phyloP scores from a whole-genome alignment of 2,329 filamentous ascomycete species.

The Microdochium bolleyi region DNA sequence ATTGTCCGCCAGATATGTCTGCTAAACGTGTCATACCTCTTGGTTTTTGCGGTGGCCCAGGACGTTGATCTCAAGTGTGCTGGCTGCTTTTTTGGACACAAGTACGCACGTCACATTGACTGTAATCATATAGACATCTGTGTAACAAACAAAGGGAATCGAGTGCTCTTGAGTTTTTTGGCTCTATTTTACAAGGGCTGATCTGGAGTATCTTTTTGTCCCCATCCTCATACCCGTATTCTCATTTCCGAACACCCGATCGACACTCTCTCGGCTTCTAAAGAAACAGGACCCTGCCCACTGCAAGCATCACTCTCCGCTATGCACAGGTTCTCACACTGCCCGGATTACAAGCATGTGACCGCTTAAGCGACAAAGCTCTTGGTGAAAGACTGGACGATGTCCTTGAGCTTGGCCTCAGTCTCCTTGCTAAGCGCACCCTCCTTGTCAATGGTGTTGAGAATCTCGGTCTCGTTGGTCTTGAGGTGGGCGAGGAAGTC shows the following conservation, averaged over 20 bases:
- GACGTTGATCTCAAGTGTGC: too few species aligned
- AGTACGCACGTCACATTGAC: neutral
- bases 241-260: conserved; percentile 39
- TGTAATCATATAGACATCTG: neutral
- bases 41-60: too few species aligned
- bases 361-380: conserved; percentile 62
- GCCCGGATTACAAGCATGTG: conserved; percentile 16
- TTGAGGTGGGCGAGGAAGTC: conserved; percentile 91
- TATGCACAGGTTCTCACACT: conserved; percentile 38
- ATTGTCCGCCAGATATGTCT: too few species aligned
- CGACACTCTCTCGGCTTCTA: conserved; percentile 34
- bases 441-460: conserved; percentile 89
- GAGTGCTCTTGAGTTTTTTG: conserved; percentile 54
- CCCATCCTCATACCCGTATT: conserved; percentile 29
- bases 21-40: too few species aligned
- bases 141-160: conserved; percentile 48
- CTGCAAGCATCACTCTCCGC: conserved; percentile 20
- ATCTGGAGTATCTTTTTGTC: conserved; percentile 35
- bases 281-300: conserved; percentile 32
- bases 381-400: conserved; percentile 80
- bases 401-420: conserved; percentile 73
- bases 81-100: too few species aligned
- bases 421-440: conserved; percentile 92
- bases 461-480: conserved; percentile 78
- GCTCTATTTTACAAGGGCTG: conserved; percentile 57